phyloP scores from a whole-genome alignment of 345 rosid species.

The Pseudoturritis turrita region DNA sequence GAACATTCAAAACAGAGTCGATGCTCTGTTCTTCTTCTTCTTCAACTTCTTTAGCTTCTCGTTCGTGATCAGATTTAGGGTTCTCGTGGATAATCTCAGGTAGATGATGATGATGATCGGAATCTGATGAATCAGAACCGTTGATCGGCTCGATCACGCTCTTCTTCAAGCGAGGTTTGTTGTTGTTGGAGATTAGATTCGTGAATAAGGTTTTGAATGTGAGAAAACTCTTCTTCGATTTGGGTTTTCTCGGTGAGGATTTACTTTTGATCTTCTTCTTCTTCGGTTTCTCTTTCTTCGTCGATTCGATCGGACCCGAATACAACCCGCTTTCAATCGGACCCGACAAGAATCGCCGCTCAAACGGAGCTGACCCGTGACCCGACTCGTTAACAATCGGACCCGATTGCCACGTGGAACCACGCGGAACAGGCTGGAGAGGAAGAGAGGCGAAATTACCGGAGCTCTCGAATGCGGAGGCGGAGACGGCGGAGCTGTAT shows the following conservation, averaged over 20 bases:
- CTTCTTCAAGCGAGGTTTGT: constrained; percentile 35
- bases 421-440: constrained; percentile 77
- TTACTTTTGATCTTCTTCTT: not conserved
- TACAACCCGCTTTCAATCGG: constrained; percentile 38
- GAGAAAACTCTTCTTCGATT: constrained; percentile 37
- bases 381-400: constrained; percentile 49
- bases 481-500: constrained; percentile 39
- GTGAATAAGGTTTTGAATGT: constrained; percentile 34
- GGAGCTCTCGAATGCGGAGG: constrained; percentile 91
- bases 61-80: constrained; percentile 16
- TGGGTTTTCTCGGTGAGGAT: constrained; percentile 4
- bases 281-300: constrained; percentile 48
- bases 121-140: constrained; percentile 33
- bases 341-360: constrained; percentile 43
- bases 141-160: constrained; percentile 46
- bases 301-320: constrained; percentile 36
- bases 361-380: constrained; percentile 40
- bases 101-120: constrained; percentile 13
- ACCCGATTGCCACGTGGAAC: constrained; percentile 38
- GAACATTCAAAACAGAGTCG: constrained; percentile 47
- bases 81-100: not conserved
- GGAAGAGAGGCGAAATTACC: constrained; percentile 74
- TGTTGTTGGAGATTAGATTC: constrained; percentile 45
- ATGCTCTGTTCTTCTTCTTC: constrained; percentile 25
- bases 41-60: not conserved